These are phyloP conservation scores for Peronospora destructor DNA, from an alignment of 352 stramenopile species.

Conservation along the genomic window DNA sequence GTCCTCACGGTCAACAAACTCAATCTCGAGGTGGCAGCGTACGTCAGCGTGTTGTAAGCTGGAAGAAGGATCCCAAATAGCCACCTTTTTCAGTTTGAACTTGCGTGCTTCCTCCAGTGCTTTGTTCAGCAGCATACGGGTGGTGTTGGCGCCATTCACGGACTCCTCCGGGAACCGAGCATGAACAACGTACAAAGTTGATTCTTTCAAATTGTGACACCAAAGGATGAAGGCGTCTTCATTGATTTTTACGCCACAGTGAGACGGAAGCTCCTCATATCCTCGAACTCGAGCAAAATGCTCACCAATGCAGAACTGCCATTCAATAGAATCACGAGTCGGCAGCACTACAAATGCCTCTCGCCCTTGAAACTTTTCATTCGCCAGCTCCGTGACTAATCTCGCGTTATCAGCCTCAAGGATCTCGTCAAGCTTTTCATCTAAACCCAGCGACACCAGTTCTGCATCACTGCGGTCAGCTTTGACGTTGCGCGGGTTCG, in stretches of 20 bases:
- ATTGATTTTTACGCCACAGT: slow-evolving; percentile 33
- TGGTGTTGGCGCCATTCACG: slow-evolving; percentile 10
- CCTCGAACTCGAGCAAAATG: slow-evolving; percentile 37
- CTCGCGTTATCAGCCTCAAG: slow-evolving; percentile 36
- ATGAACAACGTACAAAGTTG: slow-evolving; percentile 45
- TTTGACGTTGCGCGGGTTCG: slow-evolving; percentile 7
- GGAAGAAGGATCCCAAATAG: slow-evolving; percentile 37
- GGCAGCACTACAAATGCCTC: slow-evolving; percentile 42
- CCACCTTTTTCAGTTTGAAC: slow-evolving; percentile 36
- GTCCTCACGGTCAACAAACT: slow-evolving; percentile 32
- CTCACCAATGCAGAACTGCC: slow-evolving; percentile 54
- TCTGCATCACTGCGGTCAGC: background rate
- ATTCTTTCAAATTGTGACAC: slow-evolving; percentile 60
- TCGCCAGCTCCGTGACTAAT: slow-evolving; percentile 28
- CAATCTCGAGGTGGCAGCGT: slow-evolving; percentile 24
- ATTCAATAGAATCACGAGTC: slow-evolving; percentile 54
- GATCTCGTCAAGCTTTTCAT: slow-evolving; percentile 34
- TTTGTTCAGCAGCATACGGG: slow-evolving; percentile 23
- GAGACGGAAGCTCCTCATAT: slow-evolving; percentile 30
- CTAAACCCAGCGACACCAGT: slow-evolving; percentile 23
- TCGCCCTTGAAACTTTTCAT: slow-evolving; percentile 17
- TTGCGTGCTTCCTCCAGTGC: slow-evolving; percentile 36
- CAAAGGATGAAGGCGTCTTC: slow-evolving; percentile 50
- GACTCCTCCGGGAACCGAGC: slow-evolving; percentile 27
- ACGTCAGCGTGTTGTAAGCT: slow-evolving; percentile 22